phyloP scores from a whole-genome alignment of 2,329 filamentous ascomycete species.

The Fusarium zealandicum region DNA sequence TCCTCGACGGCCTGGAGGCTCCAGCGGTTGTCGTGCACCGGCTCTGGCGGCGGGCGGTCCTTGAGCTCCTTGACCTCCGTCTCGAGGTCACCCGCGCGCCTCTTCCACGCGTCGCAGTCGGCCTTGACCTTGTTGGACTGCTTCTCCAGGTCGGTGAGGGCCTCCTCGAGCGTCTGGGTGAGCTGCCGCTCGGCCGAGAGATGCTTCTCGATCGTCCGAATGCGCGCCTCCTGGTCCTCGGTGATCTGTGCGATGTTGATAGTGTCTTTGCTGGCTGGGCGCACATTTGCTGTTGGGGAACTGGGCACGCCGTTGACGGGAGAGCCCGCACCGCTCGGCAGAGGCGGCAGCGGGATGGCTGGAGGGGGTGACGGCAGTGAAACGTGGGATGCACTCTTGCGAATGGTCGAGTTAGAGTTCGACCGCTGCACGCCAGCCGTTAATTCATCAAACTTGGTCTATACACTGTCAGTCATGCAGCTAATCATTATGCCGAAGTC shows the following conservation, averaged over 20 bases:
- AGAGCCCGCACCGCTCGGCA: constrained; percentile 68
- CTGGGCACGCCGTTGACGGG: constrained; percentile 54
- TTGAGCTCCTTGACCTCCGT: constrained; percentile 72
- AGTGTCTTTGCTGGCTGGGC: constrained; percentile 82
- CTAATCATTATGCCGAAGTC: not conserved
- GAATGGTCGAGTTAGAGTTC: constrained; percentile 73
- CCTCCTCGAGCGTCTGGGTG: constrained; percentile 93
- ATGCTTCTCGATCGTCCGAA: constrained; percentile 96
- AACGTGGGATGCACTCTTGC: constrained; percentile 82
- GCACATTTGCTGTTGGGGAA: constrained; percentile 63
- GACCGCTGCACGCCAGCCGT: constrained; percentile 60
- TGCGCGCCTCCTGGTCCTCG: constrained; percentile 94
- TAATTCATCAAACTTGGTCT: constrained; percentile 68
- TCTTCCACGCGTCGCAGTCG: constrained; percentile 90
- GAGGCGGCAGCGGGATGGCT: constrained; percentile 91
- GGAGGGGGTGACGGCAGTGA: constrained; percentile 93
- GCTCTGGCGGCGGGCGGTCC: constrained; percentile 55
- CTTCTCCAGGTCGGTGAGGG: constrained; percentile 89
- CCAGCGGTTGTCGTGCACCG: constrained; percentile 65
- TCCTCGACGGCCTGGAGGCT: constrained; percentile 93
- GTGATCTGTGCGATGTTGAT: constrained; percentile 75
- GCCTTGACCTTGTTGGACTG: constrained; percentile 91
- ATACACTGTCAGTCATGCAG: constrained; percentile 38
- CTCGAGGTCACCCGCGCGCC: constrained; percentile 81
- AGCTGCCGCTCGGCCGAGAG: constrained; percentile 95